Evolutionary conservation across 140 eudicot genomes (phyloP), one percentile per base, ranked within the genome.

Genomic region (Ambrosia hybrid): DNA sequence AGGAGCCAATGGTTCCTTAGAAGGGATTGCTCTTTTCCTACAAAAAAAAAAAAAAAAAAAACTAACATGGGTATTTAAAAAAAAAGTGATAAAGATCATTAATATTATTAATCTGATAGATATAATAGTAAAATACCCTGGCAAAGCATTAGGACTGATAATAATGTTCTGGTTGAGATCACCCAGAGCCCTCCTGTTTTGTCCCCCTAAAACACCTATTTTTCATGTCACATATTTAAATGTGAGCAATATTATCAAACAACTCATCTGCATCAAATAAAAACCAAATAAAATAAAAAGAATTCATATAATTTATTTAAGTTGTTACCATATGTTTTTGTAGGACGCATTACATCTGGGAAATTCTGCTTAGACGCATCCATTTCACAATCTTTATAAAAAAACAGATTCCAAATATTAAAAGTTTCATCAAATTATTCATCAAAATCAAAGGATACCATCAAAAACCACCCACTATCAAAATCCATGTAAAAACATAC

Each of bases 331-430:
- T 81, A 85, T 75, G 72, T 21, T 63, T 66, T 87, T 12, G 74
- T 67, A 55, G 83, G 80, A 70, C 72, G 88, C 62, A 78, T 83
- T 51, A 77, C 72, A 67, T 71, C 87, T 10, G 74, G 76, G 65
- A 46, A 71, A 65, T 92, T 92, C 78, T 89, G 95, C 46, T 89
- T 84, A 30, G 85, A 80, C 74, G 89, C 88, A 58, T 79, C 89
- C 96, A 87, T 89, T 70, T 73, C 65, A 70, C 38, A 33, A 59
- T 71, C 89, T 81, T 41, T 61, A 78, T 21, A 21, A 21, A 21
- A 21, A 21, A 21, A 21, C 26, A 21, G 26, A 21, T 21, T 21
- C 26, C 26, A 21, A 21, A 21, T 21, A 21, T 21, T 21, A 21
- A 21, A 21, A 21, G 26, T 21, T 21, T 21, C 26, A 21, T 21